phyloP scores from a whole-genome alignment of 2,329 filamentous ascomycete species.

The Pestalotiopsis sp. region DNA sequence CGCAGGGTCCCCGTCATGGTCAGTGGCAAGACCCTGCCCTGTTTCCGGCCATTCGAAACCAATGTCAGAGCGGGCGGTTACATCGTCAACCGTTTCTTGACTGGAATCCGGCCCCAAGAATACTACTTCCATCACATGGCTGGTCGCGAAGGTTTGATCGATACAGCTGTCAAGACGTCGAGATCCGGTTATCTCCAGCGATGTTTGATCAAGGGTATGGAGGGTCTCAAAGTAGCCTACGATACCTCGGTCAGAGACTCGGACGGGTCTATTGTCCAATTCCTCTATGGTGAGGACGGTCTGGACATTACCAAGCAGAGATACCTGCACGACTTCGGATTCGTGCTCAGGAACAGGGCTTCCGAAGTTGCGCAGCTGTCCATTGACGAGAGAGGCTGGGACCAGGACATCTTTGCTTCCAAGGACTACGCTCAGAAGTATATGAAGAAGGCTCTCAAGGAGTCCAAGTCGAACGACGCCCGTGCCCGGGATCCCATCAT shows the following conservation, averaged over 20 bases:
- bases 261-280: slow-evolving; percentile 91
- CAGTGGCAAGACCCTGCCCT: slow-evolving; percentile 93
- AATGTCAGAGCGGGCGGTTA: slow-evolving; percentile 89
- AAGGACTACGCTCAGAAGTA: slow-evolving; percentile 69
- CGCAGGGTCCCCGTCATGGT: slow-evolving; percentile 96
- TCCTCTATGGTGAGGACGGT: slow-evolving; percentile 95
- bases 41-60: slow-evolving; percentile 90
- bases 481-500: slow-evolving; percentile 76
- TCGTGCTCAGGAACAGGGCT: slow-evolving; percentile 82
- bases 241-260: slow-evolving; percentile 93
- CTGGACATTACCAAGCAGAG: slow-evolving; percentile 93
- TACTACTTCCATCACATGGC: slow-evolving; percentile 99
- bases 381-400: slow-evolving; percentile 54
- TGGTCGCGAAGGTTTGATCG: slow-evolving; percentile 95
- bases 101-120: slow-evolving; percentile 93
- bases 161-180: slow-evolving; percentile 98
- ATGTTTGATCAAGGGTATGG: slow-evolving; percentile 98
- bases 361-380: slow-evolving; percentile 79
- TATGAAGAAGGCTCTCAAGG: slow-evolving; percentile 81
- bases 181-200: slow-evolving; percentile 95
- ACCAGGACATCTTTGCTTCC: slow-evolving; percentile 47
- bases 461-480: slow-evolving; percentile 57
- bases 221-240: slow-evolving; percentile 89
- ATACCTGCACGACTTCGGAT: slow-evolving; percentile 87
- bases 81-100: slow-evolving; percentile 95